Evolutionary conservation across 2,329 filamentous ascomycete genomes (phyloP), one percentile per base, ranked within the genome.

Genomic region (Metarhizium robertsii): DNA sequence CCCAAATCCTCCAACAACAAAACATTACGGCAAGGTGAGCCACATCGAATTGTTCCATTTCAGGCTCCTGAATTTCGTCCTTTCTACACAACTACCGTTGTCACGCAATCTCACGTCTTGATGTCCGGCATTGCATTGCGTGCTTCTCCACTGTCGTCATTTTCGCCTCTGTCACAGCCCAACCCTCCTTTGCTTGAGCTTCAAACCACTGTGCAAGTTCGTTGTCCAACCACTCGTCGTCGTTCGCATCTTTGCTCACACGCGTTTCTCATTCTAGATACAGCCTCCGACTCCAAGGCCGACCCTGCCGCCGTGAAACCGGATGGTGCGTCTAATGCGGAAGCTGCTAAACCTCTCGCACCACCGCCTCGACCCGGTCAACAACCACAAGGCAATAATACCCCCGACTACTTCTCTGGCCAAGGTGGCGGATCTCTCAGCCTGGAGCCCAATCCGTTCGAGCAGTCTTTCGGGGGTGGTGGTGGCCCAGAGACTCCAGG

Each of bases 381-480:
- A 66, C 69, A 73, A 59, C 60, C 60, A 46, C 67, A 66, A 64
- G 72, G 75, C 57, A 71, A 73, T 55, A 79, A 84, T 63, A 81
- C 81, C 8, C 79, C 83, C 50, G 86, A 90, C 66, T 90, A 87
- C 71, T 90, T 90, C 69, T 79, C 80, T 53, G 78, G 75, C 57
- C 76, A 80, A 59, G 79, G 67, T 58, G 72, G 68, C 64, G 77
- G 73, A 62, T 79, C 78, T 53, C 72, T 91, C 68, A 86, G 82
- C 64, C 81, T 88, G 69, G 94, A 97, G 76, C 91, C 91, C 58
- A 97, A 99, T 72, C 92, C 94, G 8, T 97, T 99, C 66, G 94
- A 97, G 70, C 90, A 94, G 72, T 96, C 92, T 6, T 99, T 99
- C 69, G 85, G 81, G 62, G 76, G 76, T 52, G 74, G 79, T 59